A percentile compares a stretch with the other conserved stretches of the same genome.
Evolutionary conservation across 148 eudicot species (phyloP).

Genomic region (Rhododendron ovatum): DNA sequence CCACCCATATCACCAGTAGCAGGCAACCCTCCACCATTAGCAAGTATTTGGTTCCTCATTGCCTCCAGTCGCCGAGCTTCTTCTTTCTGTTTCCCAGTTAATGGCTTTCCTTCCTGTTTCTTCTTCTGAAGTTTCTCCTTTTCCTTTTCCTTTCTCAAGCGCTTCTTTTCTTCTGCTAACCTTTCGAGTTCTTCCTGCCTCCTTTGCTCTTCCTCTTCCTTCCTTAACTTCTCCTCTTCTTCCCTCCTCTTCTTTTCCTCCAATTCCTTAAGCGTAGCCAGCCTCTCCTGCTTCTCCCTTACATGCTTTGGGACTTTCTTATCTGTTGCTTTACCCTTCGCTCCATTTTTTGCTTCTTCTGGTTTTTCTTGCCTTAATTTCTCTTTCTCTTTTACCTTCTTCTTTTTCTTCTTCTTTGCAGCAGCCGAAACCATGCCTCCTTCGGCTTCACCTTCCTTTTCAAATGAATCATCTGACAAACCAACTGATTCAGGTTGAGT

Average conservation of each 20-base stretch:
- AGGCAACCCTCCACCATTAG: slow-evolving; percentile 36
- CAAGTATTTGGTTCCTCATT: slow-evolving; percentile 71
- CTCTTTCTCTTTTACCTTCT: slow-evolving; percentile 58
- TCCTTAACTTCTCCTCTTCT: slow-evolving; percentile 75
- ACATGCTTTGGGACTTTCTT: slow-evolving; percentile 82
- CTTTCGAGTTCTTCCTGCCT: slow-evolving; percentile 66
- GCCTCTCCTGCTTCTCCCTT: slow-evolving; percentile 82
- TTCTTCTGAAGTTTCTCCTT: slow-evolving; percentile 73
- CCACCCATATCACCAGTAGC: slow-evolving; percentile 36
- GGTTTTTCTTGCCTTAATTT: slow-evolving; percentile 30
- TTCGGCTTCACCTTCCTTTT: slow-evolving; percentile 49
- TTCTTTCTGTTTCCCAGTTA: slow-evolving; percentile 81
- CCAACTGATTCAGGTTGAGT: slow-evolving; percentile 32
- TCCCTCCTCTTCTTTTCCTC: slow-evolving; percentile 67
- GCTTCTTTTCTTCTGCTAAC: slow-evolving; percentile 70
- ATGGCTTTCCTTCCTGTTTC: slow-evolving; percentile 59
- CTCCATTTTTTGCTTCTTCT: slow-evolving; percentile 47
- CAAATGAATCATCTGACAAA: slow-evolving; percentile 32
- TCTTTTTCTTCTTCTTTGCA: slow-evolving; percentile 72
- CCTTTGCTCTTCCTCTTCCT: slow-evolving; percentile 83
- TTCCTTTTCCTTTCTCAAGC: slow-evolving; percentile 67
- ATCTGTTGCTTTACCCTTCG: slow-evolving; percentile 45
- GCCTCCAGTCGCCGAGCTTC: slow-evolving; percentile 71
- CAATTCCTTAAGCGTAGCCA: slow-evolving; percentile 62
- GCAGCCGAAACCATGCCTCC: slow-evolving; percentile 46